These are phyloP conservation scores for Metschnikowia bowlesiae DNA, from an alignment of 805 yeast genomes.

Conservation along the genomic window DNA sequence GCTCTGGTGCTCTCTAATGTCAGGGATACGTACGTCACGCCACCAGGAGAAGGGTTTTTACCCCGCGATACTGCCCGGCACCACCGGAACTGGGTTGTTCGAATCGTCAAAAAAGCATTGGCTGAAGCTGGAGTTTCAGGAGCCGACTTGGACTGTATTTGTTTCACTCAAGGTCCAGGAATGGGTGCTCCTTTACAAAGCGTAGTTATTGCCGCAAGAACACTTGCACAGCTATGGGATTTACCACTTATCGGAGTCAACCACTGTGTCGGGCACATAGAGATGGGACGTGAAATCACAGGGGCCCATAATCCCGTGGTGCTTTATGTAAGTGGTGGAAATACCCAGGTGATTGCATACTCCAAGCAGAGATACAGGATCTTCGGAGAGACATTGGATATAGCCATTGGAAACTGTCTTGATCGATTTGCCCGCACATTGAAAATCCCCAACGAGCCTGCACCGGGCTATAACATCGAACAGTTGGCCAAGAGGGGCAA, in stretches of 20 bases:
- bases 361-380: conserved; percentile 90
- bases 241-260: conserved; percentile 91
- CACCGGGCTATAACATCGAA: conserved; percentile 97
- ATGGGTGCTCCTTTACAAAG: conserved; percentile 98
- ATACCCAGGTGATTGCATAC: conserved; percentile 96
- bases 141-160: conserved; percentile 66
- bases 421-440: conserved; percentile 94
- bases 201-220: conserved; percentile 88
- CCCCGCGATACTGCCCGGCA: conserved; percentile 97
- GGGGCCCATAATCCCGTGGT: conserved; percentile 98
- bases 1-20: conserved; percentile 84
- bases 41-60: conserved; percentile 97
- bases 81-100: conserved; percentile 89
- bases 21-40: conserved; percentile 91
- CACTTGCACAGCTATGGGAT: conserved; percentile 73
- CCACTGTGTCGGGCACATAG: conserved; percentile 97
- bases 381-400: conserved; percentile 98
- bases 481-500: conserved; percentile 76
- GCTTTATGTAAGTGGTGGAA: conserved; percentile 95
- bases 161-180: conserved; percentile 98
- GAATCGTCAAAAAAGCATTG: conserved; percentile 66
- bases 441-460: conserved; percentile 85
- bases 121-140: conserved; percentile 52
- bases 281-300: conserved; percentile 98
- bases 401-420: conserved; percentile 95